phyloP scores from a whole-genome alignment of 2,329 filamentous ascomycete genomes.

The Colletotrichum sp. region DNA sequence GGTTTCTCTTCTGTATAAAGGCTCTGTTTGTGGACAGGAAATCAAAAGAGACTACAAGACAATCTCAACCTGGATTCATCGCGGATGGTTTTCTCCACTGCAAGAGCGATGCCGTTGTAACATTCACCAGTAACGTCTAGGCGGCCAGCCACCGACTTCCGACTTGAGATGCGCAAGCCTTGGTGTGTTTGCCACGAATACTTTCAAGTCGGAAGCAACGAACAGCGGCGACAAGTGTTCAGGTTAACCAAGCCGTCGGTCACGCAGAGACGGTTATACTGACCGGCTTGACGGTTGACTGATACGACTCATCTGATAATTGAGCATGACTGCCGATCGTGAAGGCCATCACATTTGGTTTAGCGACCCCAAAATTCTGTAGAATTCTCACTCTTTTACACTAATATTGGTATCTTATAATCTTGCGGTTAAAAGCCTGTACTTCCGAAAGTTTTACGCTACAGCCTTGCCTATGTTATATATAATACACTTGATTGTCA shows the following conservation, averaged over 20 bases:
- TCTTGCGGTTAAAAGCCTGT: too few relatives aligned
- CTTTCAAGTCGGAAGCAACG: not conserved
- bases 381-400: too few relatives aligned
- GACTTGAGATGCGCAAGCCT: too few relatives aligned
- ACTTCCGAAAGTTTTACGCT: too few relatives aligned
- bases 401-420: too few relatives aligned
- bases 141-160: not conserved
- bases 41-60: fast-evolving
- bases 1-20: not conserved
- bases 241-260: too few relatives aligned
- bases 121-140: fast-evolving
- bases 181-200: not conserved
- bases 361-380: too few relatives aligned
- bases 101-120: not conserved
- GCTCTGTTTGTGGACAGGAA: not conserved
- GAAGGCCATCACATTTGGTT: too few relatives aligned
- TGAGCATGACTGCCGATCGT: too few relatives aligned
- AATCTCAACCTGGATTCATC: too few relatives aligned
- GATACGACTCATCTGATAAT: not conserved
- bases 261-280: fast-evolving
- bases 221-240: not conserved
- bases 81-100: not conserved
- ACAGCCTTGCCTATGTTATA: too few relatives aligned
- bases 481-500: too few relatives aligned
- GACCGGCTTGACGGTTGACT: not conserved